These are phyloP conservation scores for Dactylonectria estremocensis DNA, from an alignment of 2,329 filamentous ascomycete genomes.

Conservation along the genomic window DNA sequence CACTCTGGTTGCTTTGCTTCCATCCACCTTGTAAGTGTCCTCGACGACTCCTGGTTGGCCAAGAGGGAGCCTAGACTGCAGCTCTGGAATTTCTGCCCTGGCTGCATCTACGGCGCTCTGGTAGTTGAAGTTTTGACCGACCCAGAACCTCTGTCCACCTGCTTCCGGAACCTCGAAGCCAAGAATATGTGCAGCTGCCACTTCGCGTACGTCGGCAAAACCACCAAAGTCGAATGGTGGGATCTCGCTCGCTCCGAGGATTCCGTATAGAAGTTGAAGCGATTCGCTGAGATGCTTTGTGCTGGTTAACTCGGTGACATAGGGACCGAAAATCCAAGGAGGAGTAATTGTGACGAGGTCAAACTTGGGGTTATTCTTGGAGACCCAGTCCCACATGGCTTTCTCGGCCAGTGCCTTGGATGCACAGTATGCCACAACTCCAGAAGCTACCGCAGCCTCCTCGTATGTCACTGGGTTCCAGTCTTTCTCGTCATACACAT, in stretches of 20 bases:
- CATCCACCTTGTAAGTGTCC: conserved; percentile 61
- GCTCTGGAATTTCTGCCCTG: conserved; percentile 68
- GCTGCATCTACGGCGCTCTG: conserved; percentile 69
- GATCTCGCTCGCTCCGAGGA: conserved; percentile 35
- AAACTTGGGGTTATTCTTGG: conserved; percentile 63
- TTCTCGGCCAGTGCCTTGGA: conserved; percentile 73
- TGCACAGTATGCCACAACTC: conserved; percentile 42
- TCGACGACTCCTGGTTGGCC: conserved; percentile 37
- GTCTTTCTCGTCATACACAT: neutral
- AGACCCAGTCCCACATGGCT: conserved; percentile 71
- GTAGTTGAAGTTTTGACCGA: conserved; percentile 74
- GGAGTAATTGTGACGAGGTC: conserved; percentile 74
- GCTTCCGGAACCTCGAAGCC: conserved; percentile 69
- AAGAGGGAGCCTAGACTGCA: conserved; percentile 33
- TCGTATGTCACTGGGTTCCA: conserved; percentile 7
- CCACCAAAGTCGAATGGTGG: conserved; percentile 43
- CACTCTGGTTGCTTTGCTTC: conserved; percentile 56
- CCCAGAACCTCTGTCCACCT: conserved; percentile 74
- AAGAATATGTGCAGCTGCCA: conserved; percentile 73
- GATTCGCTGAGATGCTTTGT: conserved; percentile 38
- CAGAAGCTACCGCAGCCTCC: conserved; percentile 18
- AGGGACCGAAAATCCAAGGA: conserved; percentile 74
- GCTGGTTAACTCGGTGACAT: conserved; percentile 49
- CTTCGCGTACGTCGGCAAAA: conserved; percentile 72
- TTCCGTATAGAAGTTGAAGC: conserved; percentile 31